Evolutionary conservation across 2,329 filamentous ascomycete species (phyloP).

Genomic region (Knoxdaviesia capensis): DNA sequence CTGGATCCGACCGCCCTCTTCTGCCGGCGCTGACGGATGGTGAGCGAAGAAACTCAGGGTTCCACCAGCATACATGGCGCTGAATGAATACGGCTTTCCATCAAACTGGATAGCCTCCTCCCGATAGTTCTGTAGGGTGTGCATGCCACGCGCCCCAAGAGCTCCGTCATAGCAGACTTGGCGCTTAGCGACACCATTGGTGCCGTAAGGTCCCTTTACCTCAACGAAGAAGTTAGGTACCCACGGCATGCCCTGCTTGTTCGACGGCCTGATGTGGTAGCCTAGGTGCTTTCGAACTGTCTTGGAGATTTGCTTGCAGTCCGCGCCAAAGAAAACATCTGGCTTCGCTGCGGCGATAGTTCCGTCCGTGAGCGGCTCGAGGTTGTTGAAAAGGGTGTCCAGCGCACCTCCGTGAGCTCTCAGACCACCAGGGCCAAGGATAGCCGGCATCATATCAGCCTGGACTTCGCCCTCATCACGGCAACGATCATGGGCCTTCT

Average conservation of each 20-base stretch:
- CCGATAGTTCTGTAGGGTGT: slow-evolving; percentile 16
- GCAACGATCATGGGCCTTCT: slow-evolving; percentile 9
- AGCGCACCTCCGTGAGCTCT: background rate
- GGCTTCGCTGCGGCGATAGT: slow-evolving; percentile 11
- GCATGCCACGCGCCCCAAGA: slow-evolving; percentile 15
- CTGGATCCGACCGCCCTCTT: no score
- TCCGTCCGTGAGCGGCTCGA: slow-evolving; percentile 14
- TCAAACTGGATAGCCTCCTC: slow-evolving; percentile 14
- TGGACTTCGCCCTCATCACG: slow-evolving; percentile 15
- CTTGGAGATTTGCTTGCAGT: slow-evolving; percentile 8
- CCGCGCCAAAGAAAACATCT: slow-evolving; percentile 13
- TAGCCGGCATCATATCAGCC: slow-evolving; percentile 13
- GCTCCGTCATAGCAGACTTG: slow-evolving; percentile 19
- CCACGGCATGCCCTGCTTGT: slow-evolving; percentile 10
- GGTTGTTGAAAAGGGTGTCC: slow-evolving; percentile 12
- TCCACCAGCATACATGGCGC: slow-evolving; percentile 5
- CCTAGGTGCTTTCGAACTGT: slow-evolving; percentile 9
- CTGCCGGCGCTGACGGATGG: no score
- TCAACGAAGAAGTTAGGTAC: slow-evolving; percentile 21
- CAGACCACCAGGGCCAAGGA: slow-evolving; percentile 6
- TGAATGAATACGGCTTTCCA: slow-evolving; percentile 17
- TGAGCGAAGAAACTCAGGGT: no score
- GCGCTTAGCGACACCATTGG: slow-evolving; percentile 10
- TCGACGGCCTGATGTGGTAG: slow-evolving; percentile 12
- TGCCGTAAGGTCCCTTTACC: slow-evolving; percentile 15